Evolutionary conservation across 495 filamentous ascomycete genomes (phyloP), one percentile per base, ranked within the genome.

Genomic region (Hyaloscypha hepaticicola): DNA sequence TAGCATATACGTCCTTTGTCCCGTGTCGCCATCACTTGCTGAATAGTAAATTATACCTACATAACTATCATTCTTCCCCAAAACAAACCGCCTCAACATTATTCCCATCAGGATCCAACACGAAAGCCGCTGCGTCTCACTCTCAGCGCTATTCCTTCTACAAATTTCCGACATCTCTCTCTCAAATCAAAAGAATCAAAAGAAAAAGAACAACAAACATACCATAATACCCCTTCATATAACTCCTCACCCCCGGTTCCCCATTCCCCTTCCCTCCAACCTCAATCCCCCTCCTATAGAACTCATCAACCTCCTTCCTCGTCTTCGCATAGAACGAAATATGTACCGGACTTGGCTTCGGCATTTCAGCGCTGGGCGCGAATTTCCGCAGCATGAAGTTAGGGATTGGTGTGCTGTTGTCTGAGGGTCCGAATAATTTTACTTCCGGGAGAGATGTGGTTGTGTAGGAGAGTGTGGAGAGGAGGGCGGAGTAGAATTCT

Each of bases 61-160:
- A 56, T 56, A 29, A 2, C 26, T 6, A 5, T 56, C 31, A 56
- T 29, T 56, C 53, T 16, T 56, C 53, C 5, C 25, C 53, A 31
- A 56, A 56, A 16, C 53, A 56, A 2, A 56, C 53, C 5, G 53
- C 53, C 26, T 56, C 53, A 29, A 56, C 53, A 56, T 56, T 56
- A 29, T 56, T 56, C 1, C 53, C 53, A 56, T 56, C 53, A 56
- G 53, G 53, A 33, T 56, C 53, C 26, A 56, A 29, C 1, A 56
- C 25, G 31, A 56, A 53, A 24, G 53, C 53, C 24, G 53, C 53
- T 56, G 16, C 12, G 5, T 29, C 38, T 29, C 5, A 6, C 5
- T n/a, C 19, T 56, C 31, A 56, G 53, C 26, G 31, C 22, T 29
- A 16, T 21, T 12, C 26, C n/a, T n/a, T n/a, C n/a, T n/a, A n/a